These are phyloP conservation scores for Pinus taeda DNA, from an alignment of 75 land plant genomes.

Conservation along the genomic window DNA sequence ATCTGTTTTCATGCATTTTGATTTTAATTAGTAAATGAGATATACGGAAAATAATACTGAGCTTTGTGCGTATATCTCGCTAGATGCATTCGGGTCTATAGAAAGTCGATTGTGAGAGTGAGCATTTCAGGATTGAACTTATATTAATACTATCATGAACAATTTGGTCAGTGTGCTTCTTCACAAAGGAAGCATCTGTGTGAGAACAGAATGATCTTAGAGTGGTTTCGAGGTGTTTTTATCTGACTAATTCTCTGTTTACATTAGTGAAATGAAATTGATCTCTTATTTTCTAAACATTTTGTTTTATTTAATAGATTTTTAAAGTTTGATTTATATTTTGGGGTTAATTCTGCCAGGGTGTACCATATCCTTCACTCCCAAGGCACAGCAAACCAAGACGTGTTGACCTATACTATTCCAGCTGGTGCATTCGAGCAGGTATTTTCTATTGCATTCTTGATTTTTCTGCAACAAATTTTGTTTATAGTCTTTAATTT, in stretches of 20 bases:
- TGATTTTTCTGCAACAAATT: slow-evolving; percentile 5
- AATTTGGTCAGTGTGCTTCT: neutral
- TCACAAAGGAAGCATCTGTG: slow-evolving; percentile 1
- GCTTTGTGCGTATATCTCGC: neutral
- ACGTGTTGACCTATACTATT: slow-evolving; percentile 84
- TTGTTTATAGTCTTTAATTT: slow-evolving; percentile 1
- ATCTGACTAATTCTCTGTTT: neutral
- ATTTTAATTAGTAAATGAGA: neutral
- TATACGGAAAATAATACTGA: neutral
- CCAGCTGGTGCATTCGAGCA: slow-evolving; percentile 88
- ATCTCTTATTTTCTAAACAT: neutral
- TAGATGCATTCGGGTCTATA: neutral
- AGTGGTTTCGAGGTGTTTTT: neutral
- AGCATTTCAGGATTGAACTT: neutral
- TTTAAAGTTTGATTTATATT: neutral
- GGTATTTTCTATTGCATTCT: slow-evolving; percentile 35
- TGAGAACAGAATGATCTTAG: neutral
- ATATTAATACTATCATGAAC: neutral
- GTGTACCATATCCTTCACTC: slow-evolving; percentile 57
- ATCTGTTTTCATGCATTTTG: neutral
- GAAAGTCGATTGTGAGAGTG: neutral
- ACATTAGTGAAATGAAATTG: neutral
- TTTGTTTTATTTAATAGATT: neutral
- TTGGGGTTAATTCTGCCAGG: slow-evolving; percentile 33
- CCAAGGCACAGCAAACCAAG: slow-evolving; percentile 68